Evolutionary conservation across 2,329 filamentous ascomycete species (phyloP), one percentile per base, ranked within the genome.

Genomic region (Elsinoe arachidis): DNA sequence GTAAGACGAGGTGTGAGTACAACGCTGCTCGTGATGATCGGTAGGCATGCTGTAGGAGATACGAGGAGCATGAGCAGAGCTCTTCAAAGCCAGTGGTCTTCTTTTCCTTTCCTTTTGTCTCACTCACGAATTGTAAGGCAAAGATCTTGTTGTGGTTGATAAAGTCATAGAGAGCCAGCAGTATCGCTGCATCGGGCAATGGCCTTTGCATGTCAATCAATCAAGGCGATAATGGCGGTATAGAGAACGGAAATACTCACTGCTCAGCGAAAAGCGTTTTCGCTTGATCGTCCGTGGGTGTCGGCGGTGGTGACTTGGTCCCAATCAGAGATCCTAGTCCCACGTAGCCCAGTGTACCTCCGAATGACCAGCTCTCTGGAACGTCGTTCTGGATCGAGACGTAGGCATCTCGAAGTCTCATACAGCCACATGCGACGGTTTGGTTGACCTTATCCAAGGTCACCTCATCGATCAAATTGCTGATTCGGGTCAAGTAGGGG

Each of bases 131-230:
- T 64, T 87, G 91, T 69, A 88, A 87, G 70, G 89, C 92, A 72
- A 99, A 97, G 7, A 96, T 78, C 72, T 96, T 97, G 75, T 97
- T 99, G 34, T 91, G 87, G 67, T 95, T 87, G 2, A 85, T 84
- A 69, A 97, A 97, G 69, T 97, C 93, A 69, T 97, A 99, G 0
- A 89, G 86, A 0, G 90, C 85, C 34, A 99, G 78, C 3, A 97
- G 74, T 2, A 95, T 78, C 3, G 91, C 85, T 14, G 90, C 87
- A 69, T 91, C 85, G 59, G 85, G 80, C 2, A 85, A 84, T 1
- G 93, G 93, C 63, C 90, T 95, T 63, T 4, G 7, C 5, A 30
- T 9, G 26, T 30, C 49, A 57, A 62, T 41, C 12, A 62, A 70
- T 53, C 61, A 62, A 33, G 43, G 30, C 49, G 47, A 34, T 19